Base-by-base conservation (phyloP, 441 rosid species). In the Syzygium syzygioides region DNA sequence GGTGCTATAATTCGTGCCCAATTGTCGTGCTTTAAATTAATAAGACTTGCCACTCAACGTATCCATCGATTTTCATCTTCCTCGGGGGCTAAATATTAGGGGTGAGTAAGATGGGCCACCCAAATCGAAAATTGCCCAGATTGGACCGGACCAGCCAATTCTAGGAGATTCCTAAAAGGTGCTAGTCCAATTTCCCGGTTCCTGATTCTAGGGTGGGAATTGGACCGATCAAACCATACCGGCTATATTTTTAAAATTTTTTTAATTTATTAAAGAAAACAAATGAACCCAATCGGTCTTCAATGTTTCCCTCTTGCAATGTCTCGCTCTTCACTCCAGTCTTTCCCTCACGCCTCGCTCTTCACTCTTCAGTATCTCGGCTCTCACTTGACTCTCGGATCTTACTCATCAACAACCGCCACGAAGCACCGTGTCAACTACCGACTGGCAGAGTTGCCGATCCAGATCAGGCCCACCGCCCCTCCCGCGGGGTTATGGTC, bases 371-470 rank as follows among this genome's bases (percentile, higher is more conserved):
- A 7, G 45, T 41, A 41, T 41, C 45, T 41, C 45, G 45, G 45
- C 45, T 41, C 45, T 41, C 45, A 41, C 45, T 41, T 41, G 1
- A 41, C 45, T 41, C 45, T 6, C 9, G 45, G 9, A 41, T 41
- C 45, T 41, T 41, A 41, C 45, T 41, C 45, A 41, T 41, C 45
- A 41, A 41, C 45, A 41, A 84, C 95, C 94, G 79, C 96, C 96
- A 32, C 89, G 91, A 8, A 94, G 94, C 87, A 94, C 94, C 6
- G 93, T 92, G 84, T 86, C 87, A 7, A 86, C 76, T 6, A 79
- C 71, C 53, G 18, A 25, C 66, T 86, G 17, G 26, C 87, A 86
- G 30, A 86, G 87, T 86, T 86, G 14, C 87, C 66, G 23, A 76
- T 15, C 87, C 76, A 26, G 71, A 59, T 34, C 62, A 86, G 50